These are phyloP conservation scores for Pyrenula massariospora DNA, from an alignment of 495 filamentous ascomycete genomes.

Conservation along the genomic window DNA sequence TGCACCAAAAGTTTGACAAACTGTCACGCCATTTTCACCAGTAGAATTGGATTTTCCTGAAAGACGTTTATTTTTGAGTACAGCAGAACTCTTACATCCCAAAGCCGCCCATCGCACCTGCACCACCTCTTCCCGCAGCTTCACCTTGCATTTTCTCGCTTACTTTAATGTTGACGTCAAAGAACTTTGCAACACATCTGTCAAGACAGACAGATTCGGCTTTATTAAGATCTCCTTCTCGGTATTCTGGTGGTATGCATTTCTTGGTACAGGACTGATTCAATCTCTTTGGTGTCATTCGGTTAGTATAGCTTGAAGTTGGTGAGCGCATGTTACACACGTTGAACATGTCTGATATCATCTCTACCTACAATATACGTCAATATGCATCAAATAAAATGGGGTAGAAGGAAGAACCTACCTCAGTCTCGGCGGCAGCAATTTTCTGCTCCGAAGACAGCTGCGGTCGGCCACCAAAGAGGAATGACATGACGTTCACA, in stretches of 20 bases:
- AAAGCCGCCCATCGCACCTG: conserved; percentile 30
- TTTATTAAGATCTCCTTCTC: conserved; percentile 92
- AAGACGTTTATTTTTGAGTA: no score
- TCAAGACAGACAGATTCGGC: conserved; percentile 96
- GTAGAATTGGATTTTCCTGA: no score
- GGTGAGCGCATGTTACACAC: conserved; percentile 31
- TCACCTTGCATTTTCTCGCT: conserved; percentile 68
- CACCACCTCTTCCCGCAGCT: conserved; percentile 36
- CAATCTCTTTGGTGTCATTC: conserved; percentile 40
- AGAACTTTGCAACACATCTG: conserved; percentile 93
- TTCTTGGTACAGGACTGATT: conserved; percentile 82
- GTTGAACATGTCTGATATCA: conserved; percentile 93
- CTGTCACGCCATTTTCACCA: no score
- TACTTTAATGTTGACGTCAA: conserved; percentile 94
- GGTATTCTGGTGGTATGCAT: conserved; percentile 83
- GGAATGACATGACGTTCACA: conserved; percentile 70
- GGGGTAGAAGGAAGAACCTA: not conserved
- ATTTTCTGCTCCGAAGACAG: conserved; percentile 93
- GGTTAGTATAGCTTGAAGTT: not conserved
- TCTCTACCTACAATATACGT: conserved; percentile 48
- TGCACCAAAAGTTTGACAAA: no score
- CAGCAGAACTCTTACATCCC: conserved; percentile 46
- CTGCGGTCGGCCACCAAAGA: conserved; percentile 76
- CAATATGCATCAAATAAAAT: no score
- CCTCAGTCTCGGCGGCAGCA: conserved; percentile 79